These are phyloP conservation scores for Trypanosoma lewisi DNA, from an alignment of 208 protist genomes.

Conservation along the genomic window DNA sequence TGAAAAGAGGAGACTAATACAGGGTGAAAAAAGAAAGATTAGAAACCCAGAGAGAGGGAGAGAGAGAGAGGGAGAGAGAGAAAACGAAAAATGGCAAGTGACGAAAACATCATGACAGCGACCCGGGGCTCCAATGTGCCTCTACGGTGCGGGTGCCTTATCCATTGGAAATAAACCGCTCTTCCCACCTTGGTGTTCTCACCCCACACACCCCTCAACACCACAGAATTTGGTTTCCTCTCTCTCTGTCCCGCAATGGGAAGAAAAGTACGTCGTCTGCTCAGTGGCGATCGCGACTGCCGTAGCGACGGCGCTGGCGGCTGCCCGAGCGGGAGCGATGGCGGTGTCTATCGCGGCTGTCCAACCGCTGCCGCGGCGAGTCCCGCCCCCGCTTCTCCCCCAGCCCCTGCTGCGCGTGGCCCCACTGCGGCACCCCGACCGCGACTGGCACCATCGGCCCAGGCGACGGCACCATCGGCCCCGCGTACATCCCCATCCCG, in stretches of 20 bases:
- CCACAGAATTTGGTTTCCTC: background rate
- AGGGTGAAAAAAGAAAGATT: background rate
- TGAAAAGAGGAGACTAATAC: no score
- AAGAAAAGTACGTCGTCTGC: background rate
- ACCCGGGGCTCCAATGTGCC: background rate
- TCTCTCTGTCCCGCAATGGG: background rate
- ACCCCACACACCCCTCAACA: no score
- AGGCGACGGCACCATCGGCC: background rate
- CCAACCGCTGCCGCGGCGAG: background rate
- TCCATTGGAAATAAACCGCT: no score
- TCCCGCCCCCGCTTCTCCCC: conserved; percentile 8
- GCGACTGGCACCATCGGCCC: background rate
- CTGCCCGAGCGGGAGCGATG: conserved; percentile 1
- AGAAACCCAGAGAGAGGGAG: background rate
- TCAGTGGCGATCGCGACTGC: conserved; percentile 7
- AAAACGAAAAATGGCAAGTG: background rate
- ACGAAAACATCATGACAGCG: background rate
- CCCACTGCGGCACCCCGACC: background rate
- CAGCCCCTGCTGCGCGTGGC: background rate
- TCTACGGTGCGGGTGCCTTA: background rate
- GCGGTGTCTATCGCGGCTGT: conserved; percentile 2
- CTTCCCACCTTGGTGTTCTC: no score
- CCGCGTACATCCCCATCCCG: background rate
- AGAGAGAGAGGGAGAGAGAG: conserved; percentile 3
- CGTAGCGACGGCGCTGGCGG: conserved; percentile 9